Evolutionary conservation across 2,329 filamentous ascomycete species (phyloP).

Genomic region (Trichoderma pleuroti): DNA sequence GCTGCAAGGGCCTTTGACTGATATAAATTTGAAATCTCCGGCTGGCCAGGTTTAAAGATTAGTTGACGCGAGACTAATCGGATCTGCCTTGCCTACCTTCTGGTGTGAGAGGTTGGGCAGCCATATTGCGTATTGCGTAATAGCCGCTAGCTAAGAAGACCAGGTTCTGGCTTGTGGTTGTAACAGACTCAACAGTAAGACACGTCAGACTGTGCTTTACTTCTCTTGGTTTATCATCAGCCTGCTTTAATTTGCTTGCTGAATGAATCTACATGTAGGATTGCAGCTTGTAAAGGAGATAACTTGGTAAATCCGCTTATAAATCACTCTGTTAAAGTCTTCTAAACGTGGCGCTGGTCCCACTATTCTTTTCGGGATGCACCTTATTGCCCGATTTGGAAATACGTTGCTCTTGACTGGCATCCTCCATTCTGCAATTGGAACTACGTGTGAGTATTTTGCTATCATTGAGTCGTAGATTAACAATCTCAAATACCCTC

Average conservation of each 20-base stretch:
- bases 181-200: not conserved
- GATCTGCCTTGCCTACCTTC: not conserved
- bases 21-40: not conserved
- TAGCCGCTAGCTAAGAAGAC: not conserved
- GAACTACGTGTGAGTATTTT: not conserved
- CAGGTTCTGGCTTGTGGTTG: not conserved
- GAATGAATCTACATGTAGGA: not conserved
- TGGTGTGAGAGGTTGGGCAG: not conserved
- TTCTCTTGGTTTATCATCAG: not conserved
- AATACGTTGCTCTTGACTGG: not conserved
- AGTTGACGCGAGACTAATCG: not conserved
- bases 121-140: not conserved
- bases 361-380: not conserved
- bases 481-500: not conserved
- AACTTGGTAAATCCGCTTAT: not conserved
- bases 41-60: not conserved
- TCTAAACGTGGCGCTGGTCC: not conserved
- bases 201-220: not conserved
- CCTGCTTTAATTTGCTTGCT: not conserved
- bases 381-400: not conserved
- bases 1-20: not conserved
- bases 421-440: not conserved
- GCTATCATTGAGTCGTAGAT: not conserved
- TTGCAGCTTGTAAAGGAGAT: not conserved
- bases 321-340: not conserved